A percentile compares a stretch with the other conserved stretches of the same genome.
Conservation (phyloP, 441 rosid genomes). For the Euphorbia celastroides region DNA sequence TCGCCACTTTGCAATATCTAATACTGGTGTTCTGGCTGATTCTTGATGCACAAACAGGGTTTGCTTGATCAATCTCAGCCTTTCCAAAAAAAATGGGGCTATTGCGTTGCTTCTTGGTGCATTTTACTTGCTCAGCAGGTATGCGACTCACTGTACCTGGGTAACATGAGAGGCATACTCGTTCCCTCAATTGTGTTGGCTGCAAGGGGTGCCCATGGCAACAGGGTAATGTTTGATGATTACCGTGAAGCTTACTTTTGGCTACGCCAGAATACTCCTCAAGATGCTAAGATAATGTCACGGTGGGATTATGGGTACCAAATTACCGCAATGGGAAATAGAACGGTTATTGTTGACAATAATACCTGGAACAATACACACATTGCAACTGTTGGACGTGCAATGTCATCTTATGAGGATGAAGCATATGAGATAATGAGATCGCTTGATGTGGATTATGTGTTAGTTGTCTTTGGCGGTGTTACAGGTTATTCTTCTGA, state of each 20-base stretch:
- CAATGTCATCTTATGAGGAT: slow-evolving; percentile 96
- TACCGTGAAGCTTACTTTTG: slow-evolving; percentile 98
- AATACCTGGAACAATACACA: slow-evolving; percentile 99
- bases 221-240: slow-evolving; percentile 94
- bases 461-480: slow-evolving; percentile 96
- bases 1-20: not conserved
- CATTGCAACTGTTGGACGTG: slow-evolving; percentile 99
- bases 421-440: slow-evolving; percentile 96
- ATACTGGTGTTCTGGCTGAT: slow-evolving; percentile 7
- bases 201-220: slow-evolving; percentile 98
- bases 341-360: slow-evolving; percentile 98
- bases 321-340: slow-evolving; percentile 99
- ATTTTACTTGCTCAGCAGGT: slow-evolving; percentile 86
- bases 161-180: slow-evolving; percentile 99
- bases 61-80: slow-evolving; percentile 94
- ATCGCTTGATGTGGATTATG: slow-evolving; percentile 95
- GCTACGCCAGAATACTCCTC: slow-evolving; percentile 96
- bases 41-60: slow-evolving; percentile 42
- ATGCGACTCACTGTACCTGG: slow-evolving; percentile 94
- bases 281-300: slow-evolving; percentile 99
- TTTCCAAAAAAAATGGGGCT: slow-evolving; percentile 81
- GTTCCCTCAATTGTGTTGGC: slow-evolving; percentile 95
- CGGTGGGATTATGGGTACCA: slow-evolving; percentile 99
- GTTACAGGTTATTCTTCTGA: slow-evolving; percentile 99
- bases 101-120: slow-evolving; percentile 80